Evolutionary conservation across 495 filamentous ascomycete species (phyloP).

Genomic region (Talaromyces stipitatus): DNA sequence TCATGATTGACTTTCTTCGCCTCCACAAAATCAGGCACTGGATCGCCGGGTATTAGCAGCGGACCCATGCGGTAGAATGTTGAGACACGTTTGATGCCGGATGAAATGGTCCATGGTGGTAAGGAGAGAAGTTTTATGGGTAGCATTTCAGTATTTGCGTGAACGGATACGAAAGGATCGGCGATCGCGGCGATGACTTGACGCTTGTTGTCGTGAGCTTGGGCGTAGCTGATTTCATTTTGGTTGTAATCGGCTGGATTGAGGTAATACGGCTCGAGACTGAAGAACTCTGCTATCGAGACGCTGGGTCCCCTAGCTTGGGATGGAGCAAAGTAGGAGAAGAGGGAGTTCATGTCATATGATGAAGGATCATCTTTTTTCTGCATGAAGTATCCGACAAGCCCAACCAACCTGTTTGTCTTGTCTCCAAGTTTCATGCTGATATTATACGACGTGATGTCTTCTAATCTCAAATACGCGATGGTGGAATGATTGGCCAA

Average conservation of each 20-base stretch:
- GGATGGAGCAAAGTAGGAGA: neutral
- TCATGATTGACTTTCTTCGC: neutral
- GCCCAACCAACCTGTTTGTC: neutral
- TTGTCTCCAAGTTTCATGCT: neutral
- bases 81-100: neutral
- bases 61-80: neutral
- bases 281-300: neutral
- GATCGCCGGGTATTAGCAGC: neutral
- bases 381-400: neutral
- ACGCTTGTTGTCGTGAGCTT: neutral
- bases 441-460: neutral
- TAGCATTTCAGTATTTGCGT: neutral
- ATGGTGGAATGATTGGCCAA: neutral
- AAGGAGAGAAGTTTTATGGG: neutral
- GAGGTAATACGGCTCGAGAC: neutral
- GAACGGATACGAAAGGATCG: neutral
- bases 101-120: neutral
- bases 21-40: neutral
- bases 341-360: neutral
- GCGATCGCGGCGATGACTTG: neutral
- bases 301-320: neutral
- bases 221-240: neutral
- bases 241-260: neutral
- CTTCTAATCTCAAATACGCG: neutral
- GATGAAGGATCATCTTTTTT: neutral